Base-by-base conservation (phyloP, 164 flowering plant species). In the Tinospora cordifolia region DNA sequence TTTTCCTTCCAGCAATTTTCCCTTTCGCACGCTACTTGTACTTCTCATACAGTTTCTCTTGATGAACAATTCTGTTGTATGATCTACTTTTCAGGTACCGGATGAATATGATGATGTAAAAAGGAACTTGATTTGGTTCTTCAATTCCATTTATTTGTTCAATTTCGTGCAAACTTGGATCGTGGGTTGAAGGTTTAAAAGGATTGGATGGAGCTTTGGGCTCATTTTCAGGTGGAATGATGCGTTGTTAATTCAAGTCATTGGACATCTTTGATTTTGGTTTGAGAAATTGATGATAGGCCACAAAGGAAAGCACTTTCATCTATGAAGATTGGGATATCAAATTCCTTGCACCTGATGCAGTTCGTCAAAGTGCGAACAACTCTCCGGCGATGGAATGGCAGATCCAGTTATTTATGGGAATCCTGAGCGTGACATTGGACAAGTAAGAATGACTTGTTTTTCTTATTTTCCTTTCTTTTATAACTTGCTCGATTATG, bases 371-470 rank as follows among this genome's bases (percentile, higher is more conserved):
- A 65, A 69, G 41, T 67, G 34, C 51, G 62, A 15, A 68, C n/a
- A 54, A n/a, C 8, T 67, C 69, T 46, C 24, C 19, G 24, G 60
- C 25, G 24, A 91, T 91, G 97, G 97, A 89, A 91, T 91, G 95
- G 97, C 93, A 86, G 90, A 88, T 89, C 91, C 73, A 75, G 79
- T 77, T 84, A 81, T 78, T 76, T 84, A 80, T 85, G 90, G 79
- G 68, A 83, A 82, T 81, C 64, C 84, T 74, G 94, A 87, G 70
- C 91, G 90, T 66, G 89, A 86, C 76, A 72, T 87, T 47, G 94
- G 87, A 63, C 94, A 88, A 77, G 97, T 91, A 22, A 72, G 67
- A 21, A 19, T 21, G 3, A 14, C 34, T 68, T 69, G 1, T 49
- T 19, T 34, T 22, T 38, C 22, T 2, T 51, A n/a, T 2, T 54